Base-by-base conservation (phyloP, 2,329 filamentous ascomycete species). In the Bipolaris bicolor region DNA sequence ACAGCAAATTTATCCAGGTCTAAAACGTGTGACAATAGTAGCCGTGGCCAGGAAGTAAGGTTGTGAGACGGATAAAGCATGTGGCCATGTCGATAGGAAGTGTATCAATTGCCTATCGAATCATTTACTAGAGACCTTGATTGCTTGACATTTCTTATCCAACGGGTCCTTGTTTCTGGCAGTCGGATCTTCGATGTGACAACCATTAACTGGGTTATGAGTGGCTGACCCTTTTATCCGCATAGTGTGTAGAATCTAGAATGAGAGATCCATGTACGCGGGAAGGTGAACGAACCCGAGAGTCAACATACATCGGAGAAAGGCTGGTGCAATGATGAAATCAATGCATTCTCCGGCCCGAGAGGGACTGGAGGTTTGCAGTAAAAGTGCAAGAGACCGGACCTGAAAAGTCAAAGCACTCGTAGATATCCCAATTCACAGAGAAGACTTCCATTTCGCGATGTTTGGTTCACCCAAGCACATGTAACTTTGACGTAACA, bases 151-250 rank as follows among this genome's bases (percentile, higher is more conserved):
- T 61, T 55, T 54, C 52, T 59, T 40, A 57, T 60, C 55, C 60
- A 49, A 61, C 49, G 49, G 52, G 60, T 29, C 45, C 15, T 43
- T 60, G 50, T 54, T 70, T 70, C 57, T 64, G 62, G 64, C 71
- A 69, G 52, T 48, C 58, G 40, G 45, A 47, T 45, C 45, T 40
- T 55, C 11, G 11, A 18, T 49, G 54, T 63, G 58, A 63, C 52
- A 53, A 33, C 44, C n/a, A 61, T 61, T 62, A 48, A 48, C 41
- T 49, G 10, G 48, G 7, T 6, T 64, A 37, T 66, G 61, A 69
- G 57, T 67, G 68, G 68, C 53, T 48, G 46, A 15, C 31, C 33
- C 3, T 64, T 73, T 74, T 72, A 74, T n/a, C 70, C 71, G 68
- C 49, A 72, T 65, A 72, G 58, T 68, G 60, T 62, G 49, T 60